A percentile compares a stretch with the other conserved stretches of the same genome.
phyloP scores from a whole-genome alignment of 345 rosid genomes.

The Aquilaria sinensis region DNA sequence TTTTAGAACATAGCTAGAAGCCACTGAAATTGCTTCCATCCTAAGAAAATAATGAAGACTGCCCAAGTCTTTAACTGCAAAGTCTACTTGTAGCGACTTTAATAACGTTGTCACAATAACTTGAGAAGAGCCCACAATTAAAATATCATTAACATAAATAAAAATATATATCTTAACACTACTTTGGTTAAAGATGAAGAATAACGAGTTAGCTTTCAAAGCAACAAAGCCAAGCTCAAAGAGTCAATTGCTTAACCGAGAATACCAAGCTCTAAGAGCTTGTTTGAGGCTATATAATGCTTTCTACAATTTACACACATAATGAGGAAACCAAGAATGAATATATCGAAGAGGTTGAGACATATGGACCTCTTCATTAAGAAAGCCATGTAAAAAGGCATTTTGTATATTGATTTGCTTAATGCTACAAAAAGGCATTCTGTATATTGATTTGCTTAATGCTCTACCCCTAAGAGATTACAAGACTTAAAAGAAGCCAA shows the following conservation, averaged over 20 bases:
- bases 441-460: no score
- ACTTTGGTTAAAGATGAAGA: no score
- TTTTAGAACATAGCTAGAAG: background rate
- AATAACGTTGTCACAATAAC: background rate
- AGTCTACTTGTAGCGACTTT: no score
- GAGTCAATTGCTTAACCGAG: no score
- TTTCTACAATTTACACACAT: no score
- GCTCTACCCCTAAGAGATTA: background rate
- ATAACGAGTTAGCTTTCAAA: no score
- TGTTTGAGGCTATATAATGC: no score
- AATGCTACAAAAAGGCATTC: background rate
- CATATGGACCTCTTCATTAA: background rate
- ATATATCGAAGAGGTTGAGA: background rate
- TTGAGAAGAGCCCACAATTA: background rate
- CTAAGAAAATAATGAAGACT: background rate
- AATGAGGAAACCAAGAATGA: background rate
- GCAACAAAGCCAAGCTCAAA: no score
- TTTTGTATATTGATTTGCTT: background rate
- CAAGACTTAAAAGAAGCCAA: background rate
- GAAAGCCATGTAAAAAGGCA: background rate
- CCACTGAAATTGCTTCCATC: background rate
- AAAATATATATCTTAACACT: no score
- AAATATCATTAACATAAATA: no score
- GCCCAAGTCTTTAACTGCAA: background rate
- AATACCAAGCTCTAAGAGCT: no score